Evolutionary conservation across 2,329 filamentous ascomycete genomes (phyloP).

Genomic region (Cadophora sp.): DNA sequence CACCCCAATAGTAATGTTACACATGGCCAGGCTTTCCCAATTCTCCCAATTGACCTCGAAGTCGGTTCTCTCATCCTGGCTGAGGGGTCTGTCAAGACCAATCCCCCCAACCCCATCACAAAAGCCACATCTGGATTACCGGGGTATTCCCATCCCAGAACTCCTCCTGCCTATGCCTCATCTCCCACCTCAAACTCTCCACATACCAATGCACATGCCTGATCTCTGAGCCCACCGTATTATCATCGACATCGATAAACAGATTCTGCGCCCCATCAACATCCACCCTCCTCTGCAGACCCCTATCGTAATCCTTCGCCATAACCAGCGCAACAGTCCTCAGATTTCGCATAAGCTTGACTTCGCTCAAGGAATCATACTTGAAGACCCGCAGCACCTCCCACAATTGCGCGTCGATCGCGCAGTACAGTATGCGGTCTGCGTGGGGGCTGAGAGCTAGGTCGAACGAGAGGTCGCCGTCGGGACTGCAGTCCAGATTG

Average conservation of each 20-base stretch:
- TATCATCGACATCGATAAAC: conserved; percentile 27
- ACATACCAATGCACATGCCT: conserved; percentile 37
- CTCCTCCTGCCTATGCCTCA: conserved; percentile 30
- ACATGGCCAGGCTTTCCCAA: neutral
- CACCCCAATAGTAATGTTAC: conserved; percentile 7
- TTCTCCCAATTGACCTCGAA: neutral
- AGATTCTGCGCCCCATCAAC: conserved; percentile 24
- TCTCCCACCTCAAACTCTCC: conserved; percentile 34
- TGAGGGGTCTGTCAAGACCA: neutral
- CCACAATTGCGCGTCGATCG: conserved; percentile 40
- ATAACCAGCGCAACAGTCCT: conserved; percentile 39
- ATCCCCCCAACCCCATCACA: conserved; percentile 23
- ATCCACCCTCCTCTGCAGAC: conserved; percentile 18
- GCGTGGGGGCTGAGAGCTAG: conserved; percentile 34
- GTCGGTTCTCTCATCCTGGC: neutral
- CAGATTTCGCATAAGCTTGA: conserved; percentile 35
- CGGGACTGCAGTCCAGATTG: conserved; percentile 39
- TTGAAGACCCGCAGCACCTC: conserved; percentile 40
- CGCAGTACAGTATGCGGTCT: conserved; percentile 34
- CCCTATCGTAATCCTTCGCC: conserved; percentile 30
- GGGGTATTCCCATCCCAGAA: conserved; percentile 29
- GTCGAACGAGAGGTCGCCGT: conserved; percentile 40
- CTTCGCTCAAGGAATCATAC: conserved; percentile 36
- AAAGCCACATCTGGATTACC: conserved; percentile 40
- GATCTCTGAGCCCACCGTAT: conserved; percentile 34